Conservation (phyloP, 345 rosid species). For the Eucalyptus paniculata region DNA sequence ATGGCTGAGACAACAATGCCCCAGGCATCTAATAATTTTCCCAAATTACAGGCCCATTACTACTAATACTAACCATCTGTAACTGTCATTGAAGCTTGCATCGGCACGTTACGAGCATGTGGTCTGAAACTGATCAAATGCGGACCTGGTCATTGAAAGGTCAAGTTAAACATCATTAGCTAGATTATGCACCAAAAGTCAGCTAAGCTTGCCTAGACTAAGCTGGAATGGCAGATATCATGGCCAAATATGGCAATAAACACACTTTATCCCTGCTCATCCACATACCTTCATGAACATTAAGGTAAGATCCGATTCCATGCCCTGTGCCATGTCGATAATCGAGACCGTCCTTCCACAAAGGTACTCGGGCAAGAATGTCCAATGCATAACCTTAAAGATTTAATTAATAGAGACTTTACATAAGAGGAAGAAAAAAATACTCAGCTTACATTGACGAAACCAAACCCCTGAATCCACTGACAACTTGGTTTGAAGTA, state of each 20-base stretch:
- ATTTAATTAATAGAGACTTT: not conserved
- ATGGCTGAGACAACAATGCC: not conserved
- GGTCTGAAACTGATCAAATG: constrained; percentile 92
- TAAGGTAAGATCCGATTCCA: constrained; percentile 92
- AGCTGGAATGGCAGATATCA: not conserved
- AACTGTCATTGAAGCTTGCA: constrained; percentile 97
- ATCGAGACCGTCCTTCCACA: constrained; percentile 95
- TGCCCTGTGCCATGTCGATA: constrained; percentile 99
- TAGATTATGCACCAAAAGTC: not conserved
- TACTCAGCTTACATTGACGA: not conserved
- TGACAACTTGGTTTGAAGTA: not conserved
- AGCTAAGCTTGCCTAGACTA: not conserved
- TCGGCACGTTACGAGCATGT: constrained; percentile 72
- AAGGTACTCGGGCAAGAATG: constrained; percentile 84
- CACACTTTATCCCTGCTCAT: not conserved
- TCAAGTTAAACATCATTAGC: not conserved
- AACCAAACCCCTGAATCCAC: not conserved
- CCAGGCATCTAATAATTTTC: not conserved
- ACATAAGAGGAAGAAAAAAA: not conserved
- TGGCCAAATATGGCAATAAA: not conserved
- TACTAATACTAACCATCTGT: constrained; percentile 67
- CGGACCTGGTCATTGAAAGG: constrained; percentile 55
- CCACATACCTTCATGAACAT: constrained; percentile 86
- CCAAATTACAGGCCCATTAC: not conserved
- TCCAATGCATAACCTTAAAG: constrained; percentile 73